Percentiles rank a stretch among this genome's conserved stretches.
Conservation (phyloP, 2,329 filamentous ascomycete genomes). For the Pleoardoris graminearum region DNA sequence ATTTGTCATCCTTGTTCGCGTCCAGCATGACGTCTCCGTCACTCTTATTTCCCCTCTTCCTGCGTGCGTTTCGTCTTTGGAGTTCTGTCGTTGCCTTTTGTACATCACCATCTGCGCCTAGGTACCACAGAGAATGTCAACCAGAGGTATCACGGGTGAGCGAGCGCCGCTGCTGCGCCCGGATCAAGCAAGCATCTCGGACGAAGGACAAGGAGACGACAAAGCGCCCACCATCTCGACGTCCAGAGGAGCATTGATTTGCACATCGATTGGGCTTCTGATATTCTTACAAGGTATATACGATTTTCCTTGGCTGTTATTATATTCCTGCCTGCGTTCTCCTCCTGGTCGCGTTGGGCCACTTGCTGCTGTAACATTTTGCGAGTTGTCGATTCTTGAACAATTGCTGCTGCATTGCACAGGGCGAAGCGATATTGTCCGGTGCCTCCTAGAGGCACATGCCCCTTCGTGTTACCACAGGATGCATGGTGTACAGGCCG, state of each 20-base stretch:
- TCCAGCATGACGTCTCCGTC: constrained; percentile 2
- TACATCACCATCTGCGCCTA: not conserved
- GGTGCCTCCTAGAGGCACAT: too few species aligned
- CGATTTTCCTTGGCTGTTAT: not conserved
- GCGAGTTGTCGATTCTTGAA: too few species aligned
- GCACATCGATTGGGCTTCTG: constrained; percentile 58
- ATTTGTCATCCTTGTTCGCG: constrained; percentile 9
- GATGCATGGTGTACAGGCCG: too few species aligned
- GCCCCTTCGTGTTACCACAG: too few species aligned
- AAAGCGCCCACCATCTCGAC: constrained; percentile 28
- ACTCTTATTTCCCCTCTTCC: constrained; percentile 1
- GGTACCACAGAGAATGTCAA: constrained; percentile 17
- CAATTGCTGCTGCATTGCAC: too few species aligned
- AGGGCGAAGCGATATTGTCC: too few species aligned
- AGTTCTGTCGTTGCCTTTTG: not conserved
- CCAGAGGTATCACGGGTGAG: constrained; percentile 23
- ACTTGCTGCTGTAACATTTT: too few species aligned
- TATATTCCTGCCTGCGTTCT: too few species aligned
- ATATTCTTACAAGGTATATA: constrained; percentile 63
- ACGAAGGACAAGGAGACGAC: constrained; percentile 22
- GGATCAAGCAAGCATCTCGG: constrained; percentile 19
- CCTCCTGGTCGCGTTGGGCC: not conserved
- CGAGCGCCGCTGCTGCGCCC: constrained; percentile 33
- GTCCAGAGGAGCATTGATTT: constrained; percentile 47
- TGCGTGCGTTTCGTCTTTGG: not conserved